Base-by-base conservation (phyloP, 2,329 filamentous ascomycete species). In the Bipolaris gigantea region DNA sequence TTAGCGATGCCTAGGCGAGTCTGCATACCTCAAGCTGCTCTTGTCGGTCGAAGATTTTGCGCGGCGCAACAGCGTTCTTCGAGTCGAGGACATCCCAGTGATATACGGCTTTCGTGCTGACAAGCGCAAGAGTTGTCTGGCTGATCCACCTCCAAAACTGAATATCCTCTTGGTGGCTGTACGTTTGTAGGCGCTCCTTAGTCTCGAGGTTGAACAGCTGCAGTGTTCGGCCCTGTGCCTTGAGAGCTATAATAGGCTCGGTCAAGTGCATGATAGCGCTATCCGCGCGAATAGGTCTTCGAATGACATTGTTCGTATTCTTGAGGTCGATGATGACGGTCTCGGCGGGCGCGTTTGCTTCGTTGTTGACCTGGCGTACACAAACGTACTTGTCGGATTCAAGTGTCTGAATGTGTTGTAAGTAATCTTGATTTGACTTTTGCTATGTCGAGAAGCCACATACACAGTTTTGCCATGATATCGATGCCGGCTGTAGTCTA, bases 221-320 rank as follows among this genome's bases (percentile, higher is more conserved):
- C 58, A 99, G 85, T 64, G 94, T 99, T 73, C 92, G 85, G 61
- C 89, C 89, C 76, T 97, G 91, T 44, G 94, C 93, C 80, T 96
- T 96, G 65, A 99, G 85, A 60, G 95, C 94, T 72, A 99, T 97
- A 75, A 99, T 90, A 76, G 96, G 91, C 75, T 89, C 90, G 67
- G 84, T 88, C 90, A 91, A 96, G 85, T 99, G 94, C 94, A 99
- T 97, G 75, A 99, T 96, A 69, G 95, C 94, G 85, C 92, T 97
- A 80, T 99, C 94, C 72, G 94, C 94, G 82, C 96, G 97, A 82
- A 99, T 99, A 44, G 93, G 91, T 74, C 93, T 86, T 71, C 90
- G 89, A 67, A 91, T 94, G 75, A 97, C 87, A 81, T 94, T 93
- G 85, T 96, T 97, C 80, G 87, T 87, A 79, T 97, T 95, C 79